Percentiles rank a stretch among this genome's conserved stretches.
phyloP scores from a whole-genome alignment of 192 early-diverging fungal species.

The Rhizophlyctis rosea region DNA sequence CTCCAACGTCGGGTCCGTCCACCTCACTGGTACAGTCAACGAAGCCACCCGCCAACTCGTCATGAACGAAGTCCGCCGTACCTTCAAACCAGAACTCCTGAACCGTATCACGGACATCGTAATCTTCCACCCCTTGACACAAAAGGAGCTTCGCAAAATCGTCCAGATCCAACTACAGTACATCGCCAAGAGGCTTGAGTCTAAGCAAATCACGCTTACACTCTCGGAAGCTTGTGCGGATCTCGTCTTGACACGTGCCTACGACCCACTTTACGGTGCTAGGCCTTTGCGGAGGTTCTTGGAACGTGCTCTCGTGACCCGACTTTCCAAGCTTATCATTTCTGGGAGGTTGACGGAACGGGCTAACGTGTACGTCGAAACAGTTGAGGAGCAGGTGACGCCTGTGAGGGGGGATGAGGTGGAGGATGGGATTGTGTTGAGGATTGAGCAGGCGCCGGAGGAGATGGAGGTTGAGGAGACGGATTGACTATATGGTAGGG shows the following conservation, averaged over 20 bases:
- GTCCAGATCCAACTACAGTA: conserved; percentile 67
- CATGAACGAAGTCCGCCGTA: conserved; percentile 74
- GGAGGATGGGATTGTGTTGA: conserved; percentile 13
- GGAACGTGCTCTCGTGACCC: conserved; percentile 81
- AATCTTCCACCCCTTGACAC: conserved; percentile 71
- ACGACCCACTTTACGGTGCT: conserved; percentile 94
- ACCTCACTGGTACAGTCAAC: conserved; percentile 41
- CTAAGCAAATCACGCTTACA: conserved; percentile 68
- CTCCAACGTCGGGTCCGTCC: conserved; percentile 74
- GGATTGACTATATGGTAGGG: conserved; percentile 15
- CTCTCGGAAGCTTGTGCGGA: conserved; percentile 70
- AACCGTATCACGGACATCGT: conserved; percentile 96
- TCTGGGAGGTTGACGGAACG: conserved; percentile 59
- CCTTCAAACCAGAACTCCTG: conserved; percentile 90
- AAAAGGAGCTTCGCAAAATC: conserved; percentile 60
- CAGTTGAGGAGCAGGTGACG: not conserved
- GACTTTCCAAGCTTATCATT: conserved; percentile 69
- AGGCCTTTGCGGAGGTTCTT: conserved; percentile 87
- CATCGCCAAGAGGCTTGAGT: conserved; percentile 66
- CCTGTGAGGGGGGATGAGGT: not conserved
- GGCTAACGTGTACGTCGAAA: conserved; percentile 25
- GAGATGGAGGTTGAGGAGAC: conserved; percentile 7
- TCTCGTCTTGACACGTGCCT: conserved; percentile 73
- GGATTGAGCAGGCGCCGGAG: conserved; percentile 1
- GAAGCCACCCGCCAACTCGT: conserved; percentile 47